Evolutionary conservation across 1,284 basidiomycete genomes (phyloP), one percentile per base, ranked within the genome.

Genomic region (Apiotrichum montevideense): DNA sequence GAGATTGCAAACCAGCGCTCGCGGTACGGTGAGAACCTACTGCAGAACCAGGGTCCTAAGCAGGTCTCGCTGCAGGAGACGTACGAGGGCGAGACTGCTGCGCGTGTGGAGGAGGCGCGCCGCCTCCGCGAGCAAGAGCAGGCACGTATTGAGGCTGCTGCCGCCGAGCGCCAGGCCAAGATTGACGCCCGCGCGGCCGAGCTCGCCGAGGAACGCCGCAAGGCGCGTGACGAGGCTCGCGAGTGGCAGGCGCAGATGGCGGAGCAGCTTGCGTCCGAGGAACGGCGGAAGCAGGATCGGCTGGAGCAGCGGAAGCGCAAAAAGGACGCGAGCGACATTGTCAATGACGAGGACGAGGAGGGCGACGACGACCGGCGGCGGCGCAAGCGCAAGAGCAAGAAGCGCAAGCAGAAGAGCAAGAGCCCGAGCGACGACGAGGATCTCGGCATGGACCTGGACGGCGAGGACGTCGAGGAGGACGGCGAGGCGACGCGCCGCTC

Each of bases 1-100:
- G 90, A 94, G 51, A 82, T 95, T 48, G 90, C 91, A 0, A 87
- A 92, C 66, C 88, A 95, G 66, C 84, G 93, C 56, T 82, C 85
- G 45, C 87, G 87, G 70, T 96, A 95, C 66, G 90, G 91, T 33
- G 87, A 90, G 58, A 86, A 83, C 69, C 84, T 96, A 79, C 74
- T 94, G 51, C 81, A 87, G 53, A 84, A 84, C 54, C 84, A 84
- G 58, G 86, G 84, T 1, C 88, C 90, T 11, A 88, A 89, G 49
- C 87, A 91, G 66, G 78, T 91, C 35, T 75, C 81, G 6, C 78
- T 80, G 34, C 93, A 97, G 71, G 79, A 82, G 58, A 83, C 84
- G 57, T 85, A 85, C 69, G 92, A 96, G 73, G 78, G 77, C 2
- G 86, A 89, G 65, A 81, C 83, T 1, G 82, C 86, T 54, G 86